A percentile compares a stretch with the other conserved stretches of the same genome.
Evolutionary conservation across 257 asterid species (phyloP).

Genomic region (Solanum sparsipilum): DNA sequence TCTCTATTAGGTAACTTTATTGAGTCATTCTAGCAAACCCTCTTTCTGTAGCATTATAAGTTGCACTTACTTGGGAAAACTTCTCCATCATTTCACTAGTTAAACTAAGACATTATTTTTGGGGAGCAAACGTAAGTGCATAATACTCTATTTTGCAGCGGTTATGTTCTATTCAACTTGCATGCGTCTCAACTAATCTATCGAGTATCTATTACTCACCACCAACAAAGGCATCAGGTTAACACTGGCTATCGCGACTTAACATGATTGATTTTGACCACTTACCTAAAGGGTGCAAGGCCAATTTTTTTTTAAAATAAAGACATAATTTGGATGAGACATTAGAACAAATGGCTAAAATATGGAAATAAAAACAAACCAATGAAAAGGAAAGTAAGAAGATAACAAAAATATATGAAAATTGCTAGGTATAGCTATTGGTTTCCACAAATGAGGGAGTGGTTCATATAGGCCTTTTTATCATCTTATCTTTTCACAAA

Average conservation of each 20-base stretch:
- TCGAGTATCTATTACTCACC: not conserved
- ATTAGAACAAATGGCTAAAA: not conserved
- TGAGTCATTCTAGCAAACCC: not conserved
- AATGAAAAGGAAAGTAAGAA: not conserved
- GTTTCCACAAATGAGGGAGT: slow-evolving; percentile 36
- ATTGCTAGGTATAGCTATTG: slow-evolving; percentile 33
- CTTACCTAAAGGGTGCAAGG: not conserved
- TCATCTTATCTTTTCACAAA: slow-evolving; percentile 45
- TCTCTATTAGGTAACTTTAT: not conserved
- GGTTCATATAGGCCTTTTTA: slow-evolving; percentile 45
- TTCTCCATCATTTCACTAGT: not conserved
- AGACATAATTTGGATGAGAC: not conserved
- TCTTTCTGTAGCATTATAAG: not conserved
- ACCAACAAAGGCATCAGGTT: not conserved
- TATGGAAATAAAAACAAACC: not conserved
- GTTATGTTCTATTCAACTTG: not conserved
- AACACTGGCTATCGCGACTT: not conserved
- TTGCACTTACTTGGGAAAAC: not conserved
- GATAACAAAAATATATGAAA: not conserved
- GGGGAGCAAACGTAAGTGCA: not conserved
- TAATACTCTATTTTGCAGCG: not conserved
- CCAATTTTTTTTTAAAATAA: not conserved
- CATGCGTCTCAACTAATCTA: not conserved
- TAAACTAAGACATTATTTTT: not conserved
- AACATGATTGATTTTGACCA: not conserved